Evolutionary conservation across 345 rosid genomes (phyloP), one percentile per base, ranked within the genome.

Genomic region (Brassica nigra): DNA sequence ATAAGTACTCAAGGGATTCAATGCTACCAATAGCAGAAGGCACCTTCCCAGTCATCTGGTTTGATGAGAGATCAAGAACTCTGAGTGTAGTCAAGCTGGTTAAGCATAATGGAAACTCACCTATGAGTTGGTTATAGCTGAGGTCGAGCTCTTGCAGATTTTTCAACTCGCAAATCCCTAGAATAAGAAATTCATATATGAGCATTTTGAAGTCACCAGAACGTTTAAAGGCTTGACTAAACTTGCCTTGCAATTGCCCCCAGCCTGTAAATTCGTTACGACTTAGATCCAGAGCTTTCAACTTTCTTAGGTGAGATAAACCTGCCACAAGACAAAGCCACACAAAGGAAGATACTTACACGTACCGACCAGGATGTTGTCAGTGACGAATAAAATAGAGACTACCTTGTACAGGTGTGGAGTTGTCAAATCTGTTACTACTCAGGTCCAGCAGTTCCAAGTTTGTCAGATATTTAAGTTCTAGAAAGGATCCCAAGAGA

Each of bases 51-150:
- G 23, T 54, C 23, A 54, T 54, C 6, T 54, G 59, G 59, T 54
- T 54, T 15, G 59, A 54, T 54, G 59, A 54, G 23, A 54, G 59
- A 54, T 54, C 59, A 54, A 54, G 59, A 54, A 54, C 59, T 54
- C 23, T 23, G 9, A 54, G 23, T 15, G 1, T 1, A 54, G 59
- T 15, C 59, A 54, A 54, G 9, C 59, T 54, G 59, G 59, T 54
- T 54, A 54, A 54, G 59, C 59, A 54, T 54, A 54, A 15, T 15
- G 59, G 59, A 54, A 54, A 54, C 59, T 54, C 9, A 15, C 59
- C 59, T 16, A 15, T 54, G 59, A 54, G 59, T 16, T 54, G 3
- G 23, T 54, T 54, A 6, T 16, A 23, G 59, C 59, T 54, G 59
- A 54, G 59, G 59, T 54, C 59, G 9, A 54, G 27, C 59, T 54